Evolutionary conservation across 345 rosid genomes (phyloP), one percentile per base, ranked within the genome.

Genomic region (Euphorbia tirucalli): DNA sequence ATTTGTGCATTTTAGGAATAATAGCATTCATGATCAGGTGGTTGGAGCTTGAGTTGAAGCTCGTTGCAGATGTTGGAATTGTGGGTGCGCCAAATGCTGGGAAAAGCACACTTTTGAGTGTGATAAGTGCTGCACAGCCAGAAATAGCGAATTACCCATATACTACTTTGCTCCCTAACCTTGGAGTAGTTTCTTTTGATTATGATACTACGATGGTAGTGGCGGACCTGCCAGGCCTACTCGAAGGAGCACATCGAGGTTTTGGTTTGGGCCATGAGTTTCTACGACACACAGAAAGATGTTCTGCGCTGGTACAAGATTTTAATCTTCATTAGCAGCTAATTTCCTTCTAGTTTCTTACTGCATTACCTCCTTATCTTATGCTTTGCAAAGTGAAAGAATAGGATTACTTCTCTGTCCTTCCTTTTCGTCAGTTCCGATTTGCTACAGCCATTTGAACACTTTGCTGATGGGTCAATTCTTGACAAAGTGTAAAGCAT

Each of bases 81-180:
- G 88, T 92, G 22, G 98, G 98, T 68, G 97, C 93, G 39, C 96
- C 97, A 71, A 94, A 92, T 87, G 98, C 97, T 43, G 96, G 98
- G 60, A 94, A 94, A 82, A 94, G 97, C 85, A 92, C 96, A 30
- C 80, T 92, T 57, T 78, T 92, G 83, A 92, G 98, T 43, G 93
- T 85, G 75, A 90, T 88, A 75, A 84, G 97, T 69, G 97, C 93
- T 70, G 98, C 98, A 4, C 92, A 84, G 79, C 98, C 97, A 27
- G 72, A 77, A 67, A 89, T 94, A 63, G 98, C 97, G 76, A 94
- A 88, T 73, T 92, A 88, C 77, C 97, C 97, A 21, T 94, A 89
- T 74, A 94, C 98, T 61, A 92, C 96, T 41, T 83, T 94, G 68
- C 97, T 94, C 76, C 96, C 98, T 67, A 94, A 92, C 85, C 89